Conservation (phyloP, 305 asterid species). For the Ajuga reptans region DNA sequence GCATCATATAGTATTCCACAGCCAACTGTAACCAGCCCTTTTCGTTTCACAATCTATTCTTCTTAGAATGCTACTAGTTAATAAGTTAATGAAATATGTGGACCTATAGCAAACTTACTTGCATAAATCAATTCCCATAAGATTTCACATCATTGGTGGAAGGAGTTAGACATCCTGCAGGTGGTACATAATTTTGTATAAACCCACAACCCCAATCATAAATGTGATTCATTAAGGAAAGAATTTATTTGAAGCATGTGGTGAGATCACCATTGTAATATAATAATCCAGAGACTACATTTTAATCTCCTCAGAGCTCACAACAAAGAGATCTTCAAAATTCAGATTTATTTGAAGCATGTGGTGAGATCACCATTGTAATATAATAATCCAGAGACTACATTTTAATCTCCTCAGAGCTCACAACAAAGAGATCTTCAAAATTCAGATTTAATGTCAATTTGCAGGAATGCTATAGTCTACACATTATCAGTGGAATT, state of each 20-base stretch:
- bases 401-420: constrained; percentile 1
- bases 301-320: constrained; percentile 7
- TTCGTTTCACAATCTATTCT: constrained; percentile 5
- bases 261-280: not conserved
- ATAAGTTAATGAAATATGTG: not conserved
- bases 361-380: not conserved
- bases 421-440: constrained; percentile 11
- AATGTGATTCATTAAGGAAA: constrained; percentile 8
- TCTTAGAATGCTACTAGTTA: not conserved
- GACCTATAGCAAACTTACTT: not conserved
- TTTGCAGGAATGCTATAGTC: not conserved
- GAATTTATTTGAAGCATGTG: constrained; percentile 8
- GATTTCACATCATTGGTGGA: constrained; percentile 5
- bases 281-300: constrained; percentile 5
- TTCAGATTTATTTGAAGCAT: constrained; percentile 13
- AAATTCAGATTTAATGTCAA: constrained; percentile 2
- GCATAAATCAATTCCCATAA: not conserved
- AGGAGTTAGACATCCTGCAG: not conserved
- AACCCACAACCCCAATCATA: not conserved
- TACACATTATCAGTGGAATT: not conserved
- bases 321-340: constrained; percentile 13
- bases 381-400: constrained; percentile 1
- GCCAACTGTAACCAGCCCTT: not conserved
- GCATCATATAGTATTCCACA: not conserved
- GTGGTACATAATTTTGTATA: not conserved